Evolutionary conservation across 2,329 filamentous ascomycete genomes (phyloP).

Genomic region (Didymosphaeria variabile): DNA sequence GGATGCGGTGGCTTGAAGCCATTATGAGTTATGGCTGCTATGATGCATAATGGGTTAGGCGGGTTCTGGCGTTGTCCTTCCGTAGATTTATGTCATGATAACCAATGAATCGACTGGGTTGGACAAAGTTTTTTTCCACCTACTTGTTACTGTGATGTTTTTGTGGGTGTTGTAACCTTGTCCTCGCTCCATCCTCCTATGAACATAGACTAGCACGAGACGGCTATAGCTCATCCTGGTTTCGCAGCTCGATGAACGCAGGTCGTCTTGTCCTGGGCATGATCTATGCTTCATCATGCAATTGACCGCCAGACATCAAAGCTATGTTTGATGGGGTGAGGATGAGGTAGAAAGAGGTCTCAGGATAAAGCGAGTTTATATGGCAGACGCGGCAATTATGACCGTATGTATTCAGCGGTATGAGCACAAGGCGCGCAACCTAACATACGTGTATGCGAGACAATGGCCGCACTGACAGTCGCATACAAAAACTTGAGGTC

Average conservation of each 20-base stretch:
- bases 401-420: too few relatives aligned
- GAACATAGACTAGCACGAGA: too few relatives aligned
- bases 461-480: too few relatives aligned
- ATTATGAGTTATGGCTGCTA: constrained; percentile 44
- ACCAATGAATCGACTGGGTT: constrained; percentile 50
- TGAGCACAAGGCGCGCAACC: too few relatives aligned
- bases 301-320: neutral
- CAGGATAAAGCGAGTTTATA: neutral
- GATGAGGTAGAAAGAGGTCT: neutral
- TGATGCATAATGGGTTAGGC: constrained; percentile 50
- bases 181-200: too few relatives aligned
- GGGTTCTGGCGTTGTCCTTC: constrained; percentile 48
- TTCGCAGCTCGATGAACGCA: neutral
- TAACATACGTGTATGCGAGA: too few relatives aligned
- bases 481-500: too few relatives aligned
- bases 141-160: constrained; percentile 1
- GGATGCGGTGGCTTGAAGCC: constrained; percentile 50
- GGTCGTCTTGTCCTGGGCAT: neutral
- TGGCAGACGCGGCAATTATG: neutral
- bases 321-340: neutral
- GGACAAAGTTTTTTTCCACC: constrained; percentile 16
- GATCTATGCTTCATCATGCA: neutral
- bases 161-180: neutral
- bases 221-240: too few relatives aligned
- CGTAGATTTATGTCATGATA: constrained; percentile 53